phyloP scores from a whole-genome alignment of 2,329 filamentous ascomycete genomes.

The Madurella mycetomatis region DNA sequence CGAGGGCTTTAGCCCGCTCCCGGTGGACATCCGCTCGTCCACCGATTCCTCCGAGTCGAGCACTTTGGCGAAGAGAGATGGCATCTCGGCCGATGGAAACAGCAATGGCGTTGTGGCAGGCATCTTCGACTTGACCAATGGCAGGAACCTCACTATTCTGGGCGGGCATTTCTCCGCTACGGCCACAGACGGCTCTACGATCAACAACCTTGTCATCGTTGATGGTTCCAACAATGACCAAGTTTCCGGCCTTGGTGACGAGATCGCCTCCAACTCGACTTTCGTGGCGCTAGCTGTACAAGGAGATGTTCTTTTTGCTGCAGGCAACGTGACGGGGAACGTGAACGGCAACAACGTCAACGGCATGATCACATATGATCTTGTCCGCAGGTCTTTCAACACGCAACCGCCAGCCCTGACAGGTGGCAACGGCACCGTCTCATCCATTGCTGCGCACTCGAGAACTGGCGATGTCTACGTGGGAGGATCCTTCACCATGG shows the following conservation, averaged over 20 bases:
- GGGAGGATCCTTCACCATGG: conserved; percentile 76
- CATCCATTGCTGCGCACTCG: conserved; percentile 69
- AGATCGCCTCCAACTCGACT: conserved; percentile 66
- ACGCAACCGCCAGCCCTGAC: conserved; percentile 71
- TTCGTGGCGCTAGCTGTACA: conserved; percentile 68
- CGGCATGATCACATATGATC: conserved; percentile 77
- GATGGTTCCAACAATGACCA: conserved; percentile 65
- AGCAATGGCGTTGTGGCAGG: conserved; percentile 71
- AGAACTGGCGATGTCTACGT: conserved; percentile 73
- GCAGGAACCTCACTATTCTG: conserved; percentile 77
- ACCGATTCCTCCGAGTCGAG: conserved; percentile 25
- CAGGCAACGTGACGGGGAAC: conserved; percentile 71
- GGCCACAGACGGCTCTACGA: conserved; percentile 61
- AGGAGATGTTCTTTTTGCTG: conserved; percentile 69
- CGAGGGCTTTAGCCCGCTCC: conserved; percentile 50
- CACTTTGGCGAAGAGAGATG: conserved; percentile 43
- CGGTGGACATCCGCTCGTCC: conserved; percentile 50
- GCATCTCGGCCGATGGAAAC: conserved; percentile 34
- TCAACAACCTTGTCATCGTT: conserved; percentile 79
- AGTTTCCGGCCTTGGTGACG: conserved; percentile 64
- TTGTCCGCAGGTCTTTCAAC: conserved; percentile 59
- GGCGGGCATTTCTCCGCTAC: conserved; percentile 79
- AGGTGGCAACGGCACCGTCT: conserved; percentile 67
- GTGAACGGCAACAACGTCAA: conserved; percentile 59
- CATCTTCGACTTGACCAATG: conserved; percentile 66